Evolutionary conservation across 1,284 basidiomycete species (phyloP).

Genomic region (Taiwanofungus camphoratus): DNA sequence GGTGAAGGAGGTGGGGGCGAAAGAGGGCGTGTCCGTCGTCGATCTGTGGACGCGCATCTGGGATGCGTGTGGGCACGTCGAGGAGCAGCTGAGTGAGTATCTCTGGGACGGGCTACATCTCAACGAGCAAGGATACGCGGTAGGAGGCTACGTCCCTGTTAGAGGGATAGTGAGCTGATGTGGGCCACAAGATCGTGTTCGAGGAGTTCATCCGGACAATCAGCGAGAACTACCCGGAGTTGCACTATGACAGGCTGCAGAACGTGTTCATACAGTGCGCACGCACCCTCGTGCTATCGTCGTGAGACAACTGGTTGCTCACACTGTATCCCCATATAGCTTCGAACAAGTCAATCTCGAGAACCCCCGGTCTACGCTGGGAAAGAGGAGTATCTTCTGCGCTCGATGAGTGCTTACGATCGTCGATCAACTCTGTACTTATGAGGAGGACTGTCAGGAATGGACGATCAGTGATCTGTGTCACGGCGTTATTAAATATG

Average conservation of each 20-base stretch:
- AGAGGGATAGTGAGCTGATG: neutral
- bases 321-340: slow-evolving; percentile 8
- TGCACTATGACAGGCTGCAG: slow-evolving; percentile 57
- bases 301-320: neutral
- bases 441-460: too few species aligned
- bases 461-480: too few species aligned
- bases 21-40: slow-evolving; percentile 51
- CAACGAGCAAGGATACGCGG: slow-evolving; percentile 64
- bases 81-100: slow-evolving; percentile 44
- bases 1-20: slow-evolving; percentile 52
- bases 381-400: slow-evolving; percentile 7
- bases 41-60: slow-evolving; percentile 69
- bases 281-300: neutral
- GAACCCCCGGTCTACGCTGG: slow-evolving; percentile 8
- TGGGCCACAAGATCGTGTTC: slow-evolving; percentile 52
- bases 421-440: too few species aligned
- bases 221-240: slow-evolving; percentile 52
- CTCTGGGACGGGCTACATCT: slow-evolving; percentile 75
- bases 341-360: slow-evolving; percentile 15
- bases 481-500: too few species aligned
- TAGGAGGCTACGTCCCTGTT: slow-evolving; percentile 27
- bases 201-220: slow-evolving; percentile 58
- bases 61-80: slow-evolving; percentile 55
- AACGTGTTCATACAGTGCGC: slow-evolving; percentile 49
- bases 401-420: neutral